phyloP scores from a whole-genome alignment of 345 rosid genomes.

The Clausena lansium region DNA sequence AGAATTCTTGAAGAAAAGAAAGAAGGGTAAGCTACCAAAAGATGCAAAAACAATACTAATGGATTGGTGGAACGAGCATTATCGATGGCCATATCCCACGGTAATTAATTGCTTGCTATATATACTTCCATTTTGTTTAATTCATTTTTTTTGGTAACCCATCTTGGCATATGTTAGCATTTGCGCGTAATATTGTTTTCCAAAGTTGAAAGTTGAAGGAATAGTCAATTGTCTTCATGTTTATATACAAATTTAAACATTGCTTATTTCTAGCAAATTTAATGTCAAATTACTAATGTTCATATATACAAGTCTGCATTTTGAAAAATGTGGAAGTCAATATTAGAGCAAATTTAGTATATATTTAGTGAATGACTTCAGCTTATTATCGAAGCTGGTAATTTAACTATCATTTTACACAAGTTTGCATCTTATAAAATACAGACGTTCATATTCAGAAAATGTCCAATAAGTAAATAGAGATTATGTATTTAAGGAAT shows the following conservation, averaged over 20 bases:
- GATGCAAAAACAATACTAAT: slow-evolving; percentile 47
- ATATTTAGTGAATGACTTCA: not conserved
- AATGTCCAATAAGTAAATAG: too few species aligned
- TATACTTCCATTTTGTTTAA: not conserved
- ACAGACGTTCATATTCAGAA: too few species aligned
- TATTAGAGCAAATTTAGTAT: not conserved
- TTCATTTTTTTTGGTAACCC: not conserved
- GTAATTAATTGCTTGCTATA: slow-evolving; percentile 21
- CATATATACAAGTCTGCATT: not conserved
- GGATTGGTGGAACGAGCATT: slow-evolving; percentile 64
- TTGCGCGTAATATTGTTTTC: not conserved
- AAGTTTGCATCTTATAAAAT: too few species aligned
- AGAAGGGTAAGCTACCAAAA: slow-evolving; percentile 63
- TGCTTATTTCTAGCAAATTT: not conserved
- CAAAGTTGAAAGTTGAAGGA: not conserved
- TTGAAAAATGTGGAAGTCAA: not conserved
- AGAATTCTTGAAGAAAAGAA: slow-evolving; percentile 61
- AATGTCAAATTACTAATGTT: not conserved
- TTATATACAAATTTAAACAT: too few species aligned
- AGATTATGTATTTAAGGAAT: not conserved
- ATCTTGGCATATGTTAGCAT: not conserved
- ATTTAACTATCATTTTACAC: too few species aligned
- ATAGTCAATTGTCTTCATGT: too few species aligned
- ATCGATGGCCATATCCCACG: slow-evolving; percentile 76
- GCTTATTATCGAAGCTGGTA: too few species aligned